Evolutionary conservation across 306 rosid species (phyloP).

Genomic region (Dryas octopetala): DNA sequence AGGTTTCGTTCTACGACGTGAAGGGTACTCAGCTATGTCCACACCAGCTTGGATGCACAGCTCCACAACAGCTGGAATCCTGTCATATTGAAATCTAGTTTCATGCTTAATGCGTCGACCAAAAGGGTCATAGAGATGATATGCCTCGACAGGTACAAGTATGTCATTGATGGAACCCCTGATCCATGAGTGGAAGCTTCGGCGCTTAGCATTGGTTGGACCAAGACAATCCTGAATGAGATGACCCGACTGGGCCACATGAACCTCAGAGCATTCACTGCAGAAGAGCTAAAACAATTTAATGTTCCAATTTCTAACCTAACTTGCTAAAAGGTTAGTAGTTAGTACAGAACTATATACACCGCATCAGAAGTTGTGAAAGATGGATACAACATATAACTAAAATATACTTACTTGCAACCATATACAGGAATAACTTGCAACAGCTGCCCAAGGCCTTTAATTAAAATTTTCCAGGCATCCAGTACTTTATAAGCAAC

Average conservation of each 20-base stretch:
- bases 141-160: slow-evolving; percentile 81
- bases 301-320: neutral
- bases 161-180: slow-evolving; percentile 83
- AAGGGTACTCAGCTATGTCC: slow-evolving; percentile 88
- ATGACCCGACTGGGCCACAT: slow-evolving; percentile 72
- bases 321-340: neutral
- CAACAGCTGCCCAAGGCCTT: slow-evolving; percentile 74
- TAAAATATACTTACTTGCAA: slow-evolving; percentile 61
- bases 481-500: slow-evolving; percentile 76
- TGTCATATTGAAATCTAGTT: slow-evolving; percentile 76
- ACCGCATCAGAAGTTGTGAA: slow-evolving; percentile 8
- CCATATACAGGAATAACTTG: slow-evolving; percentile 77
- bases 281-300: slow-evolving; percentile 34
- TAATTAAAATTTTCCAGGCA: slow-evolving; percentile 87
- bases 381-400: neutral
- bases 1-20: slow-evolving; percentile 84
- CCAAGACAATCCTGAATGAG: slow-evolving; percentile 69
- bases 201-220: slow-evolving; percentile 50
- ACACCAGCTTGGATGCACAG: slow-evolving; percentile 97
- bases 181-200: slow-evolving; percentile 82
- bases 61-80: slow-evolving; percentile 94
- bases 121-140: slow-evolving; percentile 89
- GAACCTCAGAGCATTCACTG: slow-evolving; percentile 96
- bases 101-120: slow-evolving; percentile 86
- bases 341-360: neutral